phyloP scores from a whole-genome alignment of 2,329 filamentous ascomycete species.

The Sporothrix humicola region DNA sequence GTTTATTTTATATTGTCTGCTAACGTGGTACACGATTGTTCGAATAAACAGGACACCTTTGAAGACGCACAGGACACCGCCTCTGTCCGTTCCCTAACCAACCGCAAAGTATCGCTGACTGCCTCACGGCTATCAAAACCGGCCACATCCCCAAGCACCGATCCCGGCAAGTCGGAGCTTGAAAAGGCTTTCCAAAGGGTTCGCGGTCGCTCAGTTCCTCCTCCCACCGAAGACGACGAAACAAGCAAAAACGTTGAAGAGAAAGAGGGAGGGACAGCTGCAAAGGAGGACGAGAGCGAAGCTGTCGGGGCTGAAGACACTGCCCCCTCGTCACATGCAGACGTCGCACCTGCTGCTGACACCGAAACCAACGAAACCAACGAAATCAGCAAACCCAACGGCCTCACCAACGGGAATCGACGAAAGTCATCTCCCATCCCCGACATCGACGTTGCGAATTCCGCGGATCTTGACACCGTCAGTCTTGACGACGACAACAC shows the following conservation, averaged over 20 bases:
- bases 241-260: constrained; percentile 45
- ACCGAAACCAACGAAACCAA: not conserved
- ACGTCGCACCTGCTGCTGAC: constrained; percentile 14
- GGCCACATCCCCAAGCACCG: constrained; percentile 36
- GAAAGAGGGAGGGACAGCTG: constrained; percentile 41
- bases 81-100: constrained; percentile 68
- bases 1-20: constrained; percentile 8
- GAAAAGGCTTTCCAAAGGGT: constrained; percentile 39
- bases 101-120: constrained; percentile 50
- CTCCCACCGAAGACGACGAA: constrained; percentile 29
- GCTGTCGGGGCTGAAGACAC: constrained; percentile 37
- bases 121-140: constrained; percentile 40
- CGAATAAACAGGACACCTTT: constrained; percentile 69
- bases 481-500: constrained; percentile 66
- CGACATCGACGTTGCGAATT: constrained; percentile 52
- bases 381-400: not conserved
- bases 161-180: constrained; percentile 42
- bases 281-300: constrained; percentile 38
- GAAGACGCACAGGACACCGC: constrained; percentile 78
- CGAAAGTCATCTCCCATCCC: constrained; percentile 50
- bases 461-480: constrained; percentile 61
- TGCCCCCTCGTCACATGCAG: not conserved
- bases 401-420: constrained; percentile 33
- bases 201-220: constrained; percentile 27
- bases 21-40: constrained; percentile 22